These are phyloP conservation scores for Tetrastigma voinierianum DNA, from an alignment of 164 flowering plant genomes.

Conservation along the genomic window DNA sequence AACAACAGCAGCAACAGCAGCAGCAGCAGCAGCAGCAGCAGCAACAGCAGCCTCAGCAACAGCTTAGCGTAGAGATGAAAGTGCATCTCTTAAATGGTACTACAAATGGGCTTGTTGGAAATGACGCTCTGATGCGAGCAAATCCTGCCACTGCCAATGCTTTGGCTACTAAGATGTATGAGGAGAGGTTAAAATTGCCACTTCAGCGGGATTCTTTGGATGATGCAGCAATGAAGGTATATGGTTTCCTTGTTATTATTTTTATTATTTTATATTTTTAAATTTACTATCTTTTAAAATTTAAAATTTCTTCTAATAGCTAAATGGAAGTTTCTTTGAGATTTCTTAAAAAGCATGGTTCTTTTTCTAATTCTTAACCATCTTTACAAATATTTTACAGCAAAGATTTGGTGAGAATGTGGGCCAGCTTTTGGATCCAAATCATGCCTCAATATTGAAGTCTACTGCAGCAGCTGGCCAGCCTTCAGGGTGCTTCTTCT, in stretches of 20 bases:
- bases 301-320: background rate
- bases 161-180: conserved; percentile 95
- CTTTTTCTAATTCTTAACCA: background rate
- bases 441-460: conserved; percentile 76
- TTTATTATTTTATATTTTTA: background rate
- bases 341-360: background rate
- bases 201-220: conserved; percentile 82
- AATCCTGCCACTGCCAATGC: conserved; percentile 81
- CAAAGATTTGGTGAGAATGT: conserved; percentile 81
- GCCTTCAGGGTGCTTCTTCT: conserved; percentile 73
- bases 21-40: conserved; percentile 25
- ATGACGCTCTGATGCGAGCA: conserved; percentile 69
- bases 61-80: conserved; percentile 65
- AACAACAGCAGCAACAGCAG: conserved; percentile 20
- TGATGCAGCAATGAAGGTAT: conserved; percentile 89
- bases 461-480: conserved; percentile 79
- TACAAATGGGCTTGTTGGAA: conserved; percentile 70
- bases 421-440: conserved; percentile 79
- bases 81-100: conserved; percentile 72
- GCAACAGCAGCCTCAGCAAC: conserved; percentile 25
- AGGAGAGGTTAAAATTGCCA: conserved; percentile 78
- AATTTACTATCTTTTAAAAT: background rate
- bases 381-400: conserved; percentile 32
- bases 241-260: background rate
- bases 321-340: background rate